Evolutionary conservation across 1,284 basidiomycete genomes (phyloP), one percentile per base, ranked within the genome.

Genomic region (Cutaneotrichosporon mucoides): DNA sequence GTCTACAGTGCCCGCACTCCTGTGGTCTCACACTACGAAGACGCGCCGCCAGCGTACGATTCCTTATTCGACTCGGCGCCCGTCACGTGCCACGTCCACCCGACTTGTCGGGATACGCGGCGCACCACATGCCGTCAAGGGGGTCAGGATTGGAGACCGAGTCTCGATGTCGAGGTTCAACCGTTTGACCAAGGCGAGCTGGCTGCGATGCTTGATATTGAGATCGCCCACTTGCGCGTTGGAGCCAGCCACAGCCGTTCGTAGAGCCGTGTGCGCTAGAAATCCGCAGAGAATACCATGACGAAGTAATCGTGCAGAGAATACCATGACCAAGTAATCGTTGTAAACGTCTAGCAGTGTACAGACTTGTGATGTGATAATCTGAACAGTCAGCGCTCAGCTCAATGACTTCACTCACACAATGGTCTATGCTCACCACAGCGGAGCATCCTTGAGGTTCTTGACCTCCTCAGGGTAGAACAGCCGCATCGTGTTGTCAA

Each of bases 401-500:
- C 24, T 24, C 24, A 24, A 24, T 24, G 24, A 24, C 24, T 24
- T 24, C 24, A 24, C 24, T 24, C 24, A 24, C 24, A 46, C 45
- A 46, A 13, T 11, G 24, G 6, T 34, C 24, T 46, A 12, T 11
- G 6, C 24, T 50, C 11, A 44, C 46, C 48, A 52, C 43, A 52
- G 6, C 11, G 41, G 41, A 11, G 41, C 24, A 6, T 44, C 24
- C n/a, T 35, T n/a, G 10, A 44, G 38, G 15, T 49, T 12, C 41
- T 56, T 55, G 7, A 41, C n/a, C 56, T 68, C 68, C 12, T 56
- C 48, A 1, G 69, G 71, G 45, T 61, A 77, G 54, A 91, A 91
- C 55, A 90, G 62, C 40, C 81, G 76, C 11, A 86, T 70, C 0
- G 88, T 87, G 69, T 91, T 92, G 64, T 81, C 79, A 82, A 85